phyloP scores from a whole-genome alignment of 2,329 filamentous ascomycete genomes.

The Xylaria sp. region DNA sequence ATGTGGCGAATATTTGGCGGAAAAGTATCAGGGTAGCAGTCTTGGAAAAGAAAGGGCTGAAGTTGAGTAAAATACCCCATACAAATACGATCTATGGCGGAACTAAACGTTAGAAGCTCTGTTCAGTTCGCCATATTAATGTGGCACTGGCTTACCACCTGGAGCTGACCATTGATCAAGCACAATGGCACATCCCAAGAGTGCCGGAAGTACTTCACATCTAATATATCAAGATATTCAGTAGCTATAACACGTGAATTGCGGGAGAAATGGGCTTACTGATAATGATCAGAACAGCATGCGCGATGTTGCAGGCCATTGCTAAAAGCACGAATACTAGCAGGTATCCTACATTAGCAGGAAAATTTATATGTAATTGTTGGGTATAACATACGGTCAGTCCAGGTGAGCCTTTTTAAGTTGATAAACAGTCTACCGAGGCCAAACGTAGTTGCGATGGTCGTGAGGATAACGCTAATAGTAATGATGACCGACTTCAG shows the following conservation, averaged over 20 bases:
- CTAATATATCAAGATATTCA: slow-evolving; percentile 4
- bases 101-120: slow-evolving; percentile 21
- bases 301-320: slow-evolving; percentile 22
- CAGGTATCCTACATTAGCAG: not conserved
- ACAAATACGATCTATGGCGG: slow-evolving; percentile 26
- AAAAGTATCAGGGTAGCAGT: slow-evolving; percentile 33
- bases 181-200: slow-evolving; percentile 27
- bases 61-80: slow-evolving; percentile 17
- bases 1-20: slow-evolving; percentile 29
- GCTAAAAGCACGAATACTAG: slow-evolving; percentile 25
- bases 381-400: slow-evolving; percentile 18
- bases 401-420: slow-evolving; percentile 1
- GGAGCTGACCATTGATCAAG: slow-evolving; percentile 21
- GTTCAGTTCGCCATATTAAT: not conserved
- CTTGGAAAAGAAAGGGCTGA: slow-evolving; percentile 35
- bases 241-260: not conserved
- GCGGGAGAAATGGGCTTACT: slow-evolving; percentile 10
- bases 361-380: not conserved
- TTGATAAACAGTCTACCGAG: slow-evolving; percentile 27
- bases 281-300: slow-evolving; percentile 19
- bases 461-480: slow-evolving; percentile 26
- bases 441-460: slow-evolving; percentile 15
- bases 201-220: slow-evolving; percentile 25
- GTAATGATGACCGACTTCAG: slow-evolving; percentile 13
- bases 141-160: slow-evolving; percentile 19